A percentile compares a stretch with the other conserved stretches of the same genome.
Conservation (phyloP, 768 basidiomycete genomes). For the Sporobolomyces pararoseus region DNA sequence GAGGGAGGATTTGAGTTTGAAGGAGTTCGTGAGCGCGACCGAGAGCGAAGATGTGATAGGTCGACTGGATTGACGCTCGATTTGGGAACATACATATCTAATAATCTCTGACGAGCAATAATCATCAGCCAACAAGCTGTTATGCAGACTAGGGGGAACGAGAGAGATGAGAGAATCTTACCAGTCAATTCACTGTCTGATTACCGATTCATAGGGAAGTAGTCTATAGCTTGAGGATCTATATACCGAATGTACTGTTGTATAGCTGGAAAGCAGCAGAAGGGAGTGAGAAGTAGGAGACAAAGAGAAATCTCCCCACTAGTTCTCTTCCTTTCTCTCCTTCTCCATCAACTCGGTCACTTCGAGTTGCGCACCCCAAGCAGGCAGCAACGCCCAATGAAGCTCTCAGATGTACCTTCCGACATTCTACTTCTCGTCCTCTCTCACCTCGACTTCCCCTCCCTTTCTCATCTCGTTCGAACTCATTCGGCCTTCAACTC, state of each 20-base stretch:
- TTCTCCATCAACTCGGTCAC: too few relatives aligned
- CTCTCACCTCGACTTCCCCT: constrained; percentile 10
- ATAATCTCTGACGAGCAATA: not conserved
- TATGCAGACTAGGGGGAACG: too few relatives aligned
- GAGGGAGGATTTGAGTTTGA: constrained; percentile 17
- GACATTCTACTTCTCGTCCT: constrained; percentile 5
- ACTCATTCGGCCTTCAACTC: constrained; percentile 2
- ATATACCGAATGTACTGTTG: too few relatives aligned
- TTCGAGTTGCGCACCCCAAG: not conserved
- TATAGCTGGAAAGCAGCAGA: too few relatives aligned
- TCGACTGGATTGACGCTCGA: not conserved
- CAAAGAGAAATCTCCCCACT: too few relatives aligned
- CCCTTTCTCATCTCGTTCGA: not conserved
- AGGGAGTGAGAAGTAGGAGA: too few relatives aligned
- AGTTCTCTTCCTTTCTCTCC: not conserved
- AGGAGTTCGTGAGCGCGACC: constrained; percentile 5
- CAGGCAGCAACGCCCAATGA: not conserved
- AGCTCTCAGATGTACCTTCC: constrained; percentile 7
- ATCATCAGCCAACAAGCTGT: not conserved
- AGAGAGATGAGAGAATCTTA: too few relatives aligned
- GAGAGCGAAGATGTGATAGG: not conserved
- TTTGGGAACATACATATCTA: not conserved
- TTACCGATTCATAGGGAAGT: too few relatives aligned
- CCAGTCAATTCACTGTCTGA: too few relatives aligned
- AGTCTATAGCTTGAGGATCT: too few relatives aligned